Evolutionary conservation across 179 eudicot species (phyloP), one percentile per base, ranked within the genome.

Genomic region (Beta corolliflora): DNA sequence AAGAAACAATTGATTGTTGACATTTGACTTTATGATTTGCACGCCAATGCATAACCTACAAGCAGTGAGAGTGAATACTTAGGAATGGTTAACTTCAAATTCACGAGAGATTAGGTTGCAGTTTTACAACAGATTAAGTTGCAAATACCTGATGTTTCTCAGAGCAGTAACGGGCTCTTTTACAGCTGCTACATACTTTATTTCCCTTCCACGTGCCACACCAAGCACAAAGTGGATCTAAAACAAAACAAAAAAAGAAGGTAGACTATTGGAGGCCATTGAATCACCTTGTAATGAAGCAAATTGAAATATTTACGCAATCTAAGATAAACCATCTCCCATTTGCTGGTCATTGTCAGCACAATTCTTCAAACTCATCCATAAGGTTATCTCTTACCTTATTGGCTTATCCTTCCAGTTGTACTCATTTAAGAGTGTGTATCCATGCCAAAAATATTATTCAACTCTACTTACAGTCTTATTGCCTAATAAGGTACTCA

Each of bases 131-230:
- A 36, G 41, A 36, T 53, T 45, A 75, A 14, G 65, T 66, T 67
- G 31, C 55, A 70, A 29, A 69, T 82, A 90, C 99, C 97, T 95
- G 99, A 84, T 95, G 99, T 81, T 87, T 90, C 86, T 52, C 86
- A 75, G 97, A 92, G 86, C 98, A 95, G 84, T 93, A 95, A 31
- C 86, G 92, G 56, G 91, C 89, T 71, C 75, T 84, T 87, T 81
- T 88, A 84, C 98, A 93, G 72, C 86, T 83, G 82, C 94, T 76
- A 74, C 98, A 95, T 53, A 88, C 85, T 84, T 93, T 93, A 77
- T 88, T 90, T 75, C 98, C 98, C 86, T 91, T 94, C 98, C 97
- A 95, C 13, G 98, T 86, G 75, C 97, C 94, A 85, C 98, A 95
- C 98, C 98, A 95, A 52, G 86, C 76, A 87, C 98, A 95, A 48